Evolutionary conservation across 228 moss, liverwort and hornwort species (phyloP).

Genomic region (Sphagnum magellanicum): DNA sequence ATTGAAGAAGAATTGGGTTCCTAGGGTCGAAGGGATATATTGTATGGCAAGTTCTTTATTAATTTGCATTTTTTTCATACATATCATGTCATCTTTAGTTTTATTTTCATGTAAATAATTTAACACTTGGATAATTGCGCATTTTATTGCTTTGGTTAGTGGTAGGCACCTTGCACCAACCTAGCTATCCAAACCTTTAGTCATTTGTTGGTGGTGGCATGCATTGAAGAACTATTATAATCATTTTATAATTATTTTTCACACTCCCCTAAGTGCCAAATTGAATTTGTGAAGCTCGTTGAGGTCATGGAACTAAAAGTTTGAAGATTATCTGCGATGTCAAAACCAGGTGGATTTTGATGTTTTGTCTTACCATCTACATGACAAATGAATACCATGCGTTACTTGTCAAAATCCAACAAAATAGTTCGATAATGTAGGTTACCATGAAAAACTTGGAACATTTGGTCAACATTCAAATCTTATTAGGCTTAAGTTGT

Average conservation of each 20-base stretch:
- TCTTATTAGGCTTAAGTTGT: background rate
- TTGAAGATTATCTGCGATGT: background rate
- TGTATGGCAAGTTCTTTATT: background rate
- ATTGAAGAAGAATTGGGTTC: background rate
- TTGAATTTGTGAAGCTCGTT: background rate
- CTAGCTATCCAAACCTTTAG: background rate
- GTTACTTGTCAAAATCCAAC: background rate
- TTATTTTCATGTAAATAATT: background rate
- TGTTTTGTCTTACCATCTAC: background rate
- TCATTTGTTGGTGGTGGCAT: background rate
- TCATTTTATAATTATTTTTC: background rate
- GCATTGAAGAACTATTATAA: background rate
- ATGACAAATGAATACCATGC: background rate
- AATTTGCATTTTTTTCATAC: background rate
- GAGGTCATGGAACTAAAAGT: background rate
- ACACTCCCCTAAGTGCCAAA: background rate
- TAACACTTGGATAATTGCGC: background rate
- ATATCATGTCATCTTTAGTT: background rate
- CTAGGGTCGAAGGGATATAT: background rate
- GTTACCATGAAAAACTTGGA: background rate
- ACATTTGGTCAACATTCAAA: background rate
- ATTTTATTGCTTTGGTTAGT: background rate
- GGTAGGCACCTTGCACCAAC: background rate
- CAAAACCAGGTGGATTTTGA: background rate
- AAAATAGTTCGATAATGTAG: background rate